These are phyloP conservation scores for Oryza coarctata DNA, from an alignment of 176 grass and related monocot genomes.

Conservation along the genomic window DNA sequence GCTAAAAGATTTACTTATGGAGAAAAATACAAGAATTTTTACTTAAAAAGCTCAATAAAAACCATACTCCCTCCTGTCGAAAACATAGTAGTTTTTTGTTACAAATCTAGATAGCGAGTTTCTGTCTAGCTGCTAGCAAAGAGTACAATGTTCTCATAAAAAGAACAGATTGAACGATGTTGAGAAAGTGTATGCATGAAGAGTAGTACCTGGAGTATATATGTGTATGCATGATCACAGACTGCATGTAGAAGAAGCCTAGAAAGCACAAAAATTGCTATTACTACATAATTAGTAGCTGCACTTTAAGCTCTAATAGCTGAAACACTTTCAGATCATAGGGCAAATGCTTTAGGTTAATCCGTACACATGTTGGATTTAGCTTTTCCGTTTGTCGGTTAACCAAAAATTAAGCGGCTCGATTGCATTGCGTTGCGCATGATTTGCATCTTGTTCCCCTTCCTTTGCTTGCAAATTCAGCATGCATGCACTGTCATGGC, in stretches of 20 bases:
- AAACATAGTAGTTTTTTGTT: no score
- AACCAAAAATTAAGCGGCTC: not conserved
- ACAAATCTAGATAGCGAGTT: no score
- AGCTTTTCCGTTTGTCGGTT: not conserved
- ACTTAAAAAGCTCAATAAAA: no score
- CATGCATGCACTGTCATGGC: not conserved
- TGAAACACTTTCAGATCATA: not conserved
- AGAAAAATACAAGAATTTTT: no score
- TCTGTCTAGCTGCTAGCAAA: not conserved
- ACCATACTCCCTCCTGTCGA: no score
- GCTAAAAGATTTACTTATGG: no score
- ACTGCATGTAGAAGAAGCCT: not conserved
- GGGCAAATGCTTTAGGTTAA: not conserved
- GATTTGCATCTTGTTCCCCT: not conserved
- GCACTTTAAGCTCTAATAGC: not conserved
- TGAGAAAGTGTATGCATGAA: not conserved
- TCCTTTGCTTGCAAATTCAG: constrained; percentile 28
- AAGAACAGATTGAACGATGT: not conserved
- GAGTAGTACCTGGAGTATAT: not conserved
- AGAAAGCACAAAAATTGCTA: not conserved
- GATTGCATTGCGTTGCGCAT: not conserved
- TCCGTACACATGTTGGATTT: not conserved
- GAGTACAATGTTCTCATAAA: not conserved
- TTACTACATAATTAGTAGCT: not conserved
- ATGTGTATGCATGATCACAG: not conserved